Evolutionary conservation across 108 stramenopile species (phyloP), one percentile per base, ranked within the genome.

Genomic region (Nitzschia sp.): DNA sequence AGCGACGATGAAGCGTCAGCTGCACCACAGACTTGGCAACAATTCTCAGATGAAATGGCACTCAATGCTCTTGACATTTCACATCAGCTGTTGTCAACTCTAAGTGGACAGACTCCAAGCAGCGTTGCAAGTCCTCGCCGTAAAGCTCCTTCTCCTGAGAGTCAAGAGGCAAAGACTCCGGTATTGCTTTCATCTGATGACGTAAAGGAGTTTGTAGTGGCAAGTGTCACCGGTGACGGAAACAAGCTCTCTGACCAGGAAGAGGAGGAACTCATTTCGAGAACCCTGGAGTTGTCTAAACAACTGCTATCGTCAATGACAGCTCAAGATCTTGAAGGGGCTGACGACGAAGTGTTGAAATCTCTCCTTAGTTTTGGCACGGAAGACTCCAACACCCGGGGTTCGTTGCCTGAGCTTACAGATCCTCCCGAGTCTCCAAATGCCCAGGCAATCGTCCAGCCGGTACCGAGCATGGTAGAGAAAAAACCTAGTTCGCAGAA

Each of bases 211-310:
- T 17, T 17, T 17, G 17, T 17, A 3, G 46, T 17, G 3, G n/a
- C 46, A 15, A 48, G 46, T 48, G n/a, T 48, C n/a, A 48, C 46
- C 46, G 17, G 46, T 17, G 17, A 17, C 6, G 21, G 22, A 2
- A 34, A 50, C 8, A 17, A n/a, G 12, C 44, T 64, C 17, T 65
- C 65, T 26, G 52, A 52, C 21, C 24, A 59, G 34, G 75, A 76
- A 24, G 63, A 76, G 21, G 42, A 76, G 39, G 57, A 65, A 50
- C 29, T 76, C 12, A 38, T 76, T 14, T 57, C 68, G 1, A 29
- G 69, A 12, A 76, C 75, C 3, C 63, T 76, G 17, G 53, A 76
- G 51, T 56, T 76, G 15, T 76, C 75, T 14, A 70, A 70, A 41
- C 69, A 62, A 24, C 51, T 76, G 10, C 48, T 76, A 25, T 63